These are phyloP conservation scores for Escovopsis sp. DNA, from an alignment of 2,329 filamentous ascomycete genomes.

Conservation along the genomic window DNA sequence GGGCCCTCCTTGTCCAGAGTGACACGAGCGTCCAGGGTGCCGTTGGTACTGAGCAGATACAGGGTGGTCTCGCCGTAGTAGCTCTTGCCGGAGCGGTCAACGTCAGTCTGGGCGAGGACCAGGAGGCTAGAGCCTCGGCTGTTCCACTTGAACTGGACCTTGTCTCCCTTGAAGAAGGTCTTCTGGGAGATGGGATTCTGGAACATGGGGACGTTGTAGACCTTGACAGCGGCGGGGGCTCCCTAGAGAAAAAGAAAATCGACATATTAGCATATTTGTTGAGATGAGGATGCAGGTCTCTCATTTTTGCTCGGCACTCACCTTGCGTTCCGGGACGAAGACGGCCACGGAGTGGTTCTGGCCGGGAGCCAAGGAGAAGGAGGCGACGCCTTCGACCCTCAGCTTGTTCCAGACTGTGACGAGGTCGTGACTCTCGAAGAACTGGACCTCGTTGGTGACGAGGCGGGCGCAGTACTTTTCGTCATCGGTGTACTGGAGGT, in stretches of 20 bases:
- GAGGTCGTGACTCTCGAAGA: constrained; percentile 81
- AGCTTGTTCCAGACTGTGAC: constrained; percentile 89
- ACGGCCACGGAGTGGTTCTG: constrained; percentile 85
- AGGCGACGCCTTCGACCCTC: constrained; percentile 74
- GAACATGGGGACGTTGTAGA: constrained; percentile 88
- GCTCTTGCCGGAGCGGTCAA: constrained; percentile 96
- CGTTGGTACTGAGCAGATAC: constrained; percentile 84
- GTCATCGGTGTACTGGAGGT: constrained; percentile 89
- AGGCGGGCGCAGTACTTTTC: constrained; percentile 85
- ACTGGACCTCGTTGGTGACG: constrained; percentile 95
- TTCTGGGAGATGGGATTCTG: constrained; percentile 77
- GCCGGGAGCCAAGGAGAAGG: constrained; percentile 82
- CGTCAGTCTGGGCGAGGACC: constrained; percentile 92
- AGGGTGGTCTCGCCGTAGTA: constrained; percentile 98
- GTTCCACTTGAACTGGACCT: constrained; percentile 98
- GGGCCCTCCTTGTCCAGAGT: constrained; percentile 92
- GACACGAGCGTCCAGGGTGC: constrained; percentile 83
- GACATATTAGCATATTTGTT: neutral
- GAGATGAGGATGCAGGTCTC: neutral
- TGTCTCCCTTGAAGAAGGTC: constrained; percentile 98
- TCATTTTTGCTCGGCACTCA: constrained; percentile 22
- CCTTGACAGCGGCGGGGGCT: constrained; percentile 83
- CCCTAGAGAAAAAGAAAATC: constrained; percentile 38
- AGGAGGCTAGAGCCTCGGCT: constrained; percentile 78
- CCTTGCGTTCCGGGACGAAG: constrained; percentile 92